phyloP scores from a whole-genome alignment of 371 early-diverging fungal genomes.

The Coemansia sp. region DNA sequence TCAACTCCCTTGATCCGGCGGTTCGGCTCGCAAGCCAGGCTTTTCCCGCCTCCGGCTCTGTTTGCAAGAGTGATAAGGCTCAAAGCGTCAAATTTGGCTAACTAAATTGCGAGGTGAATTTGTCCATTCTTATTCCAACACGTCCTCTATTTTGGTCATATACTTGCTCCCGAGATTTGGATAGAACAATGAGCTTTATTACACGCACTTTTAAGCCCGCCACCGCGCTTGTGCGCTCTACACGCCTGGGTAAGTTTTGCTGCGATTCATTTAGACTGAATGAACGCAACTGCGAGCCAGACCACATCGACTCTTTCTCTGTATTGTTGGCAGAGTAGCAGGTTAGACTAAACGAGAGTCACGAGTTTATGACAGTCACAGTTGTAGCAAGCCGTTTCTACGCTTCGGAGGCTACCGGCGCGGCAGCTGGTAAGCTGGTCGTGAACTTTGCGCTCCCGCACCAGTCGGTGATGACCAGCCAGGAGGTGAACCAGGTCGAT shows the following conservation, averaged over 20 bases:
- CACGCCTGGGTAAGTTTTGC: slow-evolving; percentile 54
- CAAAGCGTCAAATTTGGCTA: not conserved
- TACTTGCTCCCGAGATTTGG: not conserved
- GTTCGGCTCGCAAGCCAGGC: not conserved
- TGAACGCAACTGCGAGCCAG: no score
- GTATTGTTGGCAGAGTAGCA: not conserved
- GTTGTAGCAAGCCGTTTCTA: slow-evolving; percentile 57
- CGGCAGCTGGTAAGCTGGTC: slow-evolving; percentile 69
- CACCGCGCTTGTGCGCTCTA: slow-evolving; percentile 53
- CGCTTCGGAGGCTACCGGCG: slow-evolving; percentile 69
- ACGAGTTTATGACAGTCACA: not conserved
- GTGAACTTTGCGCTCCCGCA: slow-evolving; percentile 91
- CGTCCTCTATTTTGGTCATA: not conserved
- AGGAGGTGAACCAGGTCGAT: slow-evolving; percentile 90
- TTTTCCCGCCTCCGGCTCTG: not conserved
- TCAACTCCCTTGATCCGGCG: not conserved
- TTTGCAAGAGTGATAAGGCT: not conserved
- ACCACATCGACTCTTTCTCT: no score
- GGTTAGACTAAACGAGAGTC: not conserved
- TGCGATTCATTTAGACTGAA: no score
- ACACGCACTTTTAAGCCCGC: slow-evolving; percentile 58
- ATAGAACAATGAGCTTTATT: slow-evolving; percentile 60
- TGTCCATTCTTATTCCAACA: slow-evolving; percentile 3
- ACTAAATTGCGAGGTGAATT: not conserved
- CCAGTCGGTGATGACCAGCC: slow-evolving; percentile 76